A percentile compares a stretch with the other conserved stretches of the same genome.
Conservation (phyloP, 1,139 yeast genomes). For the Eremothecium cymbalariae region DNA sequence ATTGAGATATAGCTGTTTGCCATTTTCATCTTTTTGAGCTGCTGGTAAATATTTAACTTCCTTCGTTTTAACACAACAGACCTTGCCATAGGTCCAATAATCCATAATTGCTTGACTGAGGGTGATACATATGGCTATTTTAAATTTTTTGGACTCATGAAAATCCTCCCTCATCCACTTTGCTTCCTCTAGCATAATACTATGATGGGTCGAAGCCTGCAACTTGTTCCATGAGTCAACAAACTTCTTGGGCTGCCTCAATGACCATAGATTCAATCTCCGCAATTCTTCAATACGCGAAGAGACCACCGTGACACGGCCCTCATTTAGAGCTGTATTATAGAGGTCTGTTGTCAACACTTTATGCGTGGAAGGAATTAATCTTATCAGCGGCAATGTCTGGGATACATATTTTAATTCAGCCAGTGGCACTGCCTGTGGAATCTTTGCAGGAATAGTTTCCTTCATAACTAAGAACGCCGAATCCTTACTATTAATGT, state of each 20-base stretch:
- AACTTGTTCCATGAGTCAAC: constrained; percentile 52
- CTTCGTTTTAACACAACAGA: constrained; percentile 47
- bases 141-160: constrained; percentile 60
- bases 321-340: constrained; percentile 83
- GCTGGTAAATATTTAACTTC: constrained; percentile 4
- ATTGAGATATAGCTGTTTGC: constrained; percentile 1
- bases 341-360: constrained; percentile 76
- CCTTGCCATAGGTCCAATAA: constrained; percentile 70
- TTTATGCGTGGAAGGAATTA: constrained; percentile 80
- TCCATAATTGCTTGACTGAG: constrained; percentile 68
- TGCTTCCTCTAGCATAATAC: constrained; percentile 64
- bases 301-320: constrained; percentile 84
- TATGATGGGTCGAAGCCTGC: constrained; percentile 53
- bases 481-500: constrained; percentile 33
- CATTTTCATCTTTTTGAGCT: constrained; percentile 21
- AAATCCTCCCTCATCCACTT: constrained; percentile 82
- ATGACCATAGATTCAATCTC: constrained; percentile 82
- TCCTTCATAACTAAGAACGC: constrained; percentile 41
- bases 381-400: constrained; percentile 71
- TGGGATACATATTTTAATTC: constrained; percentile 84
- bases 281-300: constrained; percentile 89
- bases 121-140: constrained; percentile 58
- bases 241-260: constrained; percentile 71
- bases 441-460: constrained; percentile 41
- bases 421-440: constrained; percentile 60